Conservation (phyloP, 2,329 filamentous ascomycete species). For the Aspergillus pseudonomiae region DNA sequence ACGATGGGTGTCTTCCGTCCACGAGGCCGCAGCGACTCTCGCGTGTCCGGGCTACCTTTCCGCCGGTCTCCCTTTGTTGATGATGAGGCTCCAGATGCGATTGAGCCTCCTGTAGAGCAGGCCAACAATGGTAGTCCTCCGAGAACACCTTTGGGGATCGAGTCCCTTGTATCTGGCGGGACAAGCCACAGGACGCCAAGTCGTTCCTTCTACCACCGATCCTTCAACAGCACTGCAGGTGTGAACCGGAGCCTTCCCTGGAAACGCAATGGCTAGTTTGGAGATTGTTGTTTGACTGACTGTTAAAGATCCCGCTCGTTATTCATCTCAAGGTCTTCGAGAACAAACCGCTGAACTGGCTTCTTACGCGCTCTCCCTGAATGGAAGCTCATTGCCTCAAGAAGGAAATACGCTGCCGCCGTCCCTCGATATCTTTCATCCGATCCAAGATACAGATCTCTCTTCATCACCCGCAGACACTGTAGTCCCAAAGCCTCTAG, state of each 20-base stretch:
- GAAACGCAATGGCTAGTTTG: background rate
- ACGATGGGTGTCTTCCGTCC: constrained; percentile 34
- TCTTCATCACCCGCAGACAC: constrained; percentile 29
- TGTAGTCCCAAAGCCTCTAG: constrained; percentile 14
- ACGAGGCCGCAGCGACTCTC: constrained; percentile 34
- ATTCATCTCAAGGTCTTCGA: constrained; percentile 74
- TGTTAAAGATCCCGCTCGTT: constrained; percentile 68
- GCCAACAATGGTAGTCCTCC: constrained; percentile 33
- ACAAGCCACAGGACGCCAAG: constrained; percentile 44
- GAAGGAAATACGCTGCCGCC: constrained; percentile 31
- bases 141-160: constrained; percentile 25
- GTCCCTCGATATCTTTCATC: constrained; percentile 34
- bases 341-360: constrained; percentile 87
- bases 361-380: constrained; percentile 70
- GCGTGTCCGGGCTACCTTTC: constrained; percentile 28
- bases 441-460: constrained; percentile 9
- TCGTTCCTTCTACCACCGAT: constrained; percentile 49
- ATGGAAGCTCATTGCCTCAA: constrained; percentile 29
- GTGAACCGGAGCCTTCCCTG: constrained; percentile 12
- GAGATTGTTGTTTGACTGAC: constrained; percentile 23
- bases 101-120: constrained; percentile 32
- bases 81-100: constrained; percentile 23
- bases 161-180: constrained; percentile 33
- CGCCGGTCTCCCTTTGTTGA: constrained; percentile 27
- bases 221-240: constrained; percentile 48